Conservation (phyloP, 768 basidiomycete genomes). For the Astraeus odoratus region DNA sequence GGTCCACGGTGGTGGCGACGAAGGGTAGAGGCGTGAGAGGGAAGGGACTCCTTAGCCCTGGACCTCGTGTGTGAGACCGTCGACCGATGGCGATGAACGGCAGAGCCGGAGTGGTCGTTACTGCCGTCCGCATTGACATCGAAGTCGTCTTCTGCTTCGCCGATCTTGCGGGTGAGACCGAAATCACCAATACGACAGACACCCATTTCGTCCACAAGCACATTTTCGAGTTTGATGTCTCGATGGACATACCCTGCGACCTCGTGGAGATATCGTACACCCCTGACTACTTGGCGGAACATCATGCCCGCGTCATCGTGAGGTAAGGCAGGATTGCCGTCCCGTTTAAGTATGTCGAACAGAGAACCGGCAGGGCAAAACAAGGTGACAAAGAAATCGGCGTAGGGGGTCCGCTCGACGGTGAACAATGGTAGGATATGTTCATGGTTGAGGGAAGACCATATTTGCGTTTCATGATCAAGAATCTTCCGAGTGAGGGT, state of each 20-base stretch:
- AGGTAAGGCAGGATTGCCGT: constrained; percentile 57
- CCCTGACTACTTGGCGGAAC: constrained; percentile 81
- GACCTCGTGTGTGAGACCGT: constrained; percentile 21
- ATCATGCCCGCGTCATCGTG: constrained; percentile 79
- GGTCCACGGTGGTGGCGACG: constrained; percentile 27
- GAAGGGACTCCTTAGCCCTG: constrained; percentile 16
- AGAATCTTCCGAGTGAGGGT: constrained; percentile 46
- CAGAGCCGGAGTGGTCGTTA: no score
- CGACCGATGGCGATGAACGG: constrained; percentile 22
- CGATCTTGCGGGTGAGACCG: constrained; percentile 68
- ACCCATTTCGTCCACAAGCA: constrained; percentile 84
- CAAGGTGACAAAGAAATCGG: constrained; percentile 77
- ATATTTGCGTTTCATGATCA: constrained; percentile 63
- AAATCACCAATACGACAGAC: constrained; percentile 85
- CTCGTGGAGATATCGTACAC: constrained; percentile 77
- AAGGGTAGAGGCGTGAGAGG: constrained; percentile 12
- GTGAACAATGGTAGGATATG: constrained; percentile 82
- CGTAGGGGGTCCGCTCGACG: constrained; percentile 47
- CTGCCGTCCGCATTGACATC: constrained; percentile 10
- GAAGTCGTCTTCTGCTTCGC: constrained; percentile 36
- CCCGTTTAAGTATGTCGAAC: constrained; percentile 72
- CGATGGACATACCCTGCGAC: constrained; percentile 76
- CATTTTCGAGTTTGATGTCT: constrained; percentile 96
- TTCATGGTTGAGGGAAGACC: constrained; percentile 75
- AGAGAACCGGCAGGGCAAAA: constrained; percentile 82